A percentile compares a stretch with the other conserved stretches of the same genome.
Conservation (phyloP, 2,329 filamentous ascomycete genomes). For the Didymosphaeria variabile region DNA sequence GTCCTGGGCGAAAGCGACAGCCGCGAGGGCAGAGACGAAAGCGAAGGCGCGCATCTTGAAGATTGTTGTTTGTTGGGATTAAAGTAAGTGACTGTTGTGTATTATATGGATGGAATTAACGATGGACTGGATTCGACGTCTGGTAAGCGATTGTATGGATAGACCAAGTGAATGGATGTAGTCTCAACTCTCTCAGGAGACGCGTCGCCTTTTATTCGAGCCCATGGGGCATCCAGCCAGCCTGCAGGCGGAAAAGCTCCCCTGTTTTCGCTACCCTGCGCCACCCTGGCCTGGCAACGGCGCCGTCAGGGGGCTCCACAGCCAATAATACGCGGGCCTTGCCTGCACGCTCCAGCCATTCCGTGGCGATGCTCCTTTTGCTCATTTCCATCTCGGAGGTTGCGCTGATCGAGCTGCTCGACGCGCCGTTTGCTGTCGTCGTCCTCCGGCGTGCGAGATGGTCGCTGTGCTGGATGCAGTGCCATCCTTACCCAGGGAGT, state of each 20-base stretch:
- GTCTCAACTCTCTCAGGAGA: constrained; percentile 18
- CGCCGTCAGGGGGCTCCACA: constrained; percentile 10
- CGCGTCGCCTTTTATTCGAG: constrained; percentile 21
- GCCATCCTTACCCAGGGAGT: background rate
- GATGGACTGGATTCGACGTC: constrained; percentile 27
- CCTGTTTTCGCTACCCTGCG: constrained; percentile 24
- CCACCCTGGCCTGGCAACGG: constrained; percentile 37
- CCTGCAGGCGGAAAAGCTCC: constrained; percentile 23
- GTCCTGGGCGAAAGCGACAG: constrained; percentile 38
- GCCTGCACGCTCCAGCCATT: constrained; percentile 6
- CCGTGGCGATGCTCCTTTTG: constrained; percentile 5
- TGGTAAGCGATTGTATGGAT: constrained; percentile 24
- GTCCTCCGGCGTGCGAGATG: background rate
- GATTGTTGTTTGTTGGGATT: constrained; percentile 19
- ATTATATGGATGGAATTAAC: constrained; percentile 15
- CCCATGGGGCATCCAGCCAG: constrained; percentile 8
- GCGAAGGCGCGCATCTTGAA: constrained; percentile 44
- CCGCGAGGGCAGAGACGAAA: constrained; percentile 43
- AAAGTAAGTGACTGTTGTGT: constrained; percentile 1
- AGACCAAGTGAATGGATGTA: constrained; percentile 25
- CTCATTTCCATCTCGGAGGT: constrained; percentile 13
- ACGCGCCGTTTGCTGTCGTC: constrained; percentile 4
- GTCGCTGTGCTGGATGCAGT: background rate
- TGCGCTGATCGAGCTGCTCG: constrained; percentile 6
- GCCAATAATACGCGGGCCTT: constrained; percentile 8